Percentiles rank a stretch among this genome's conserved stretches.
These are phyloP conservation scores for Dioscorea alata DNA, from an alignment of 106 monocot species.

Conservation along the genomic window DNA sequence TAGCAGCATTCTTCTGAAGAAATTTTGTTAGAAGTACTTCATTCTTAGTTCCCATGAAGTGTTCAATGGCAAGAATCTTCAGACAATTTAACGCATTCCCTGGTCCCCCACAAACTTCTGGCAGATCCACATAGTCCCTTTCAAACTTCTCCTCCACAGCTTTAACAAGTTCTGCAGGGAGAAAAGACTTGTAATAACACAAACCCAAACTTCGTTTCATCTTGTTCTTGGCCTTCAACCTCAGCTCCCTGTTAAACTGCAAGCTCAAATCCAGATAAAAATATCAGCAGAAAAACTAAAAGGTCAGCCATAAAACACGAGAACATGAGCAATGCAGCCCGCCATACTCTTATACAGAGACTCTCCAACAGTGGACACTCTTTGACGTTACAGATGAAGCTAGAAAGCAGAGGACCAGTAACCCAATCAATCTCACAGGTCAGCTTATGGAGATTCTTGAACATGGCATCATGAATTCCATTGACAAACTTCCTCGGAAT, in stretches of 20 bases:
- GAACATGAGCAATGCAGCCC: background rate
- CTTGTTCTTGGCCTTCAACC: background rate
- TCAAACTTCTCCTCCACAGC: conserved; percentile 3
- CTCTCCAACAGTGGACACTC: conserved; percentile 4
- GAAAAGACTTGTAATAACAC: background rate
- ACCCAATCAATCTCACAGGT: conserved; percentile 8
- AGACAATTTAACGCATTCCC: background rate
- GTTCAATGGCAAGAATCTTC: background rate
- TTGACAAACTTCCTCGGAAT: background rate
- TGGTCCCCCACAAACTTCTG: too few species aligned
- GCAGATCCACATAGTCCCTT: background rate
- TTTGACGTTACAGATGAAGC: background rate
- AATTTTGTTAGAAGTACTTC: background rate
- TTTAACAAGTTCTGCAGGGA: conserved; percentile 1
- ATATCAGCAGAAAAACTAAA: background rate
- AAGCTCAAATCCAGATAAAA: background rate
- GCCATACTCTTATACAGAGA: background rate
- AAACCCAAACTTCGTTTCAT: background rate
- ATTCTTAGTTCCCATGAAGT: conserved; percentile 1
- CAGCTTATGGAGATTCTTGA: conserved; percentile 5
- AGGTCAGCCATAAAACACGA: background rate
- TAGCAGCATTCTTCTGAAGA: background rate
- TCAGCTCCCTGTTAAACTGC: background rate
- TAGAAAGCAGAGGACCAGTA: background rate
- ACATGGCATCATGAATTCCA: background rate